Conservation (phyloP, 345 rosid species). For the Boechera retrofracta region DNA sequence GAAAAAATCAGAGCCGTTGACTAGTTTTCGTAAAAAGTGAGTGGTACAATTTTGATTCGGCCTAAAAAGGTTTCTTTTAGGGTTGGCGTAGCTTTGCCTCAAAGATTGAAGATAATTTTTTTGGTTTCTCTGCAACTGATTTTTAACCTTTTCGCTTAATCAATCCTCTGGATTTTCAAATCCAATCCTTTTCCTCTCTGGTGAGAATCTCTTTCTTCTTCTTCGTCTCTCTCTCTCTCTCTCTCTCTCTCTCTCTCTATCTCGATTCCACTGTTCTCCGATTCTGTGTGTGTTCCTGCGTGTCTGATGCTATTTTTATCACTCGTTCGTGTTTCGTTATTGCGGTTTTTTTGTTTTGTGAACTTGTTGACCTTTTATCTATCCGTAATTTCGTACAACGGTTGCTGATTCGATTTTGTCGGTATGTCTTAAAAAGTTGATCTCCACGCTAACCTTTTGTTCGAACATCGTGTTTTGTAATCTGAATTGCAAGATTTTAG, state of each 20-base stretch:
- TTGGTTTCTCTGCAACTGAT: slow-evolving; percentile 10
- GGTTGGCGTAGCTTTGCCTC: slow-evolving; percentile 45
- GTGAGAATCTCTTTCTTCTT: slow-evolving; percentile 30
- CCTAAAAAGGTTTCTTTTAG: slow-evolving; percentile 40
- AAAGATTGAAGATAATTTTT: slow-evolving; percentile 32
- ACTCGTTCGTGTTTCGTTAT: slow-evolving; percentile 16
- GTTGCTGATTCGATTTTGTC: slow-evolving; percentile 31
- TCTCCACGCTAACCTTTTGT: neutral
- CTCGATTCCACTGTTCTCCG: slow-evolving; percentile 17
- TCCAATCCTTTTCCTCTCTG: slow-evolving; percentile 10
- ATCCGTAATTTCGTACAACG: neutral
- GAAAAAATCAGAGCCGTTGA: slow-evolving; percentile 44
- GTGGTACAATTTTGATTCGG: slow-evolving; percentile 40
- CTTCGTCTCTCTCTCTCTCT: neutral
- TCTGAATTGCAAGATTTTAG: slow-evolving; percentile 21
- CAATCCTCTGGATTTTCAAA: slow-evolving; percentile 7
- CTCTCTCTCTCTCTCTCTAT: too few relatives aligned
- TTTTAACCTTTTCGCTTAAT: slow-evolving; percentile 9
- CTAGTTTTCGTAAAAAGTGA: slow-evolving; percentile 21
- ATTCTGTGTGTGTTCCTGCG: slow-evolving; percentile 21
- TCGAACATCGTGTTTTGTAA: neutral
- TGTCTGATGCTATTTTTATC: neutral
- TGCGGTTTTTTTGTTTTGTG: slow-evolving; percentile 1
- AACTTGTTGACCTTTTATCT: neutral
- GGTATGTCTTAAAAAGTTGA: neutral